These are phyloP conservation scores for Stachybotrys chartarum DNA, from an alignment of 2,329 filamentous ascomycete genomes.

Conservation along the genomic window DNA sequence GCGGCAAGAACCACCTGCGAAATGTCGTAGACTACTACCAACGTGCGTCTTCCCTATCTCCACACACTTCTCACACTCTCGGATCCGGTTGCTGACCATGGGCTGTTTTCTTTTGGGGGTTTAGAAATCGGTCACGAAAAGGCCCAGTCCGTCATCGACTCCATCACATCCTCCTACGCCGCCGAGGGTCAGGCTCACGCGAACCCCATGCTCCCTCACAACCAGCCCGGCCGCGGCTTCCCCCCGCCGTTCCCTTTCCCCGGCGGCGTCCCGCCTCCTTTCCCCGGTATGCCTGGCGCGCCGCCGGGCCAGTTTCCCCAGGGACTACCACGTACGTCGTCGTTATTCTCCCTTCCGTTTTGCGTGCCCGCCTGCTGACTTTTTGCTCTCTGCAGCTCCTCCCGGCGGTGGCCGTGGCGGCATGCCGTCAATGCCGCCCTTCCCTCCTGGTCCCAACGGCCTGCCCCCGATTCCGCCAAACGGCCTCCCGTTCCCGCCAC, in stretches of 20 bases:
- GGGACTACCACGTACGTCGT: slow-evolving; percentile 45
- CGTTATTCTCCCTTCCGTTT: neutral
- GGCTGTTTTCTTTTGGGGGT: slow-evolving; percentile 1
- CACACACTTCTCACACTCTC: slow-evolving; percentile 2
- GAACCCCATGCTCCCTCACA: slow-evolving; percentile 75
- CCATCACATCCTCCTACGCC: slow-evolving; percentile 91
- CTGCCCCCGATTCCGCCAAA: slow-evolving; percentile 25
- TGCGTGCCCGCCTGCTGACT: slow-evolving; percentile 6
- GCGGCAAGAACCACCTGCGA: slow-evolving; percentile 88
- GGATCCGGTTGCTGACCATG: slow-evolving; percentile 1
- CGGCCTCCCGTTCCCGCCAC: slow-evolving; percentile 36
- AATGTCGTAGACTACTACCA: slow-evolving; percentile 99
- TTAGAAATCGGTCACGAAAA: slow-evolving; percentile 96
- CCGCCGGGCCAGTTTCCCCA: slow-evolving; percentile 33
- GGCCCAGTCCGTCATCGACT: slow-evolving; percentile 96
- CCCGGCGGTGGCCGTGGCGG: slow-evolving; percentile 45
- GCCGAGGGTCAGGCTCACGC: slow-evolving; percentile 82
- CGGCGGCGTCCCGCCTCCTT: slow-evolving; percentile 47
- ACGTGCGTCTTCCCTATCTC: slow-evolving; percentile 42
- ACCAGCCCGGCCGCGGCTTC: slow-evolving; percentile 50
- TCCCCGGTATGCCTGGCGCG: slow-evolving; percentile 41
- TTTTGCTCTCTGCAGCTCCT: slow-evolving; percentile 31
- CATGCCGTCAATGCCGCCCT: slow-evolving; percentile 37
- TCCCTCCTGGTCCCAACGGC: slow-evolving; percentile 31
- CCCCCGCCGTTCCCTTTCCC: slow-evolving; percentile 57